A percentile compares a stretch with the other conserved stretches of the same genome.
Conservation (phyloP, 345 rosid species). For the Clarkia xantiana region DNA sequence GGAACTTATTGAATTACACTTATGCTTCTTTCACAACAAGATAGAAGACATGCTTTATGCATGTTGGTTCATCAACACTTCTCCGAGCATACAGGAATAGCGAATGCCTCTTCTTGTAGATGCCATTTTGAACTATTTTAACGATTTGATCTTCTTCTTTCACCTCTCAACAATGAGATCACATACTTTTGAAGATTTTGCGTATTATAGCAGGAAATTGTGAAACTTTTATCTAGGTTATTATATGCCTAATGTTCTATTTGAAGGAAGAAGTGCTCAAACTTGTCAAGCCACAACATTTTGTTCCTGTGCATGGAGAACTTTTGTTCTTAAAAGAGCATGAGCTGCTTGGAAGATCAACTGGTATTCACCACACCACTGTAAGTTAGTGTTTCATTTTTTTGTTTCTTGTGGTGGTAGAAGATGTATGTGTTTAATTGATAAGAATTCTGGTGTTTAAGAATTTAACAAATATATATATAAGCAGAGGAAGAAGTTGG, state of each 20-base stretch:
- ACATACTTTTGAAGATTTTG: too few species aligned
- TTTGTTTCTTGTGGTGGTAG: too few species aligned
- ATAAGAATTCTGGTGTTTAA: too few species aligned
- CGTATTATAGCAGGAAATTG: neutral
- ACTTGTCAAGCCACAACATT: slow-evolving; percentile 96
- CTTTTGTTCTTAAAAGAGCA: slow-evolving; percentile 95
- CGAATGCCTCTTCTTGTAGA: too few species aligned
- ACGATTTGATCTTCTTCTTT: neutral
- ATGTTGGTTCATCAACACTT: too few species aligned
- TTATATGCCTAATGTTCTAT: slow-evolving; percentile 7
- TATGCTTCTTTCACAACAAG: neutral
- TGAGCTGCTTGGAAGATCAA: slow-evolving; percentile 83
- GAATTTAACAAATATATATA: too few species aligned
- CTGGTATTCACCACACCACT: slow-evolving; percentile 86
- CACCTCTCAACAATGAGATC: neutral
- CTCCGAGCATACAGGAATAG: too few species aligned
- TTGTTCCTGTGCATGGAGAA: slow-evolving; percentile 95
- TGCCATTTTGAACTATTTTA: too few species aligned
- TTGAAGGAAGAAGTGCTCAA: slow-evolving; percentile 89
- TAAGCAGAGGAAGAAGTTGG: too few species aligned
- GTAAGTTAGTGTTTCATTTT: slow-evolving; percentile 29
- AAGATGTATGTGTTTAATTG: too few species aligned
- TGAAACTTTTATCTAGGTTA: too few species aligned
- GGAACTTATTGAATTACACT: slow-evolving; percentile 6
- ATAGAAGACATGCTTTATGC: neutral